Percentiles rank a stretch among this genome's conserved stretches.
phyloP scores from a whole-genome alignment of 2,329 filamentous ascomycete genomes.

The Albifimbria verrucaria region DNA sequence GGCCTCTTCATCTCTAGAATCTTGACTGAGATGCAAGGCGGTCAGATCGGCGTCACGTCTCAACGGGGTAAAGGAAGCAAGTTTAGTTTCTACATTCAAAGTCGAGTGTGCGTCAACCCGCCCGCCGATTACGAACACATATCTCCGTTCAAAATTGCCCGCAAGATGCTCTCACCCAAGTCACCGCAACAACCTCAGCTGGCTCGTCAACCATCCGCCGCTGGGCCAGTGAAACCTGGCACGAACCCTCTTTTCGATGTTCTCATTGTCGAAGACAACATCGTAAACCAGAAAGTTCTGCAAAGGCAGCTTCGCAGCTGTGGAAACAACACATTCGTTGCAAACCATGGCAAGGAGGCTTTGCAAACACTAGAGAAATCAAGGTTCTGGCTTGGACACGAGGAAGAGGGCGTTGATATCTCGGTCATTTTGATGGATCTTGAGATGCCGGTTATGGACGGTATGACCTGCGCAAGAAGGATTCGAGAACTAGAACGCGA shows the following conservation, averaged over 20 bases:
- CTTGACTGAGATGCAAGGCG: slow-evolving; percentile 72
- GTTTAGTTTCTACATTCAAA: slow-evolving; percentile 74
- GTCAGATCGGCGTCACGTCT: slow-evolving; percentile 71
- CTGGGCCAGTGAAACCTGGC: slow-evolving; percentile 9
- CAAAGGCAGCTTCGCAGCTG: slow-evolving; percentile 58
- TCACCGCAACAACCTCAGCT: slow-evolving; percentile 14
- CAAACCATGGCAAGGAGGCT: slow-evolving; percentile 63
- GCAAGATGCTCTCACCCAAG: slow-evolving; percentile 21
- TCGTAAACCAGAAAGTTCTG: slow-evolving; percentile 64
- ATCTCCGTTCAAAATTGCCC: slow-evolving; percentile 30
- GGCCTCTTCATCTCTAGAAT: slow-evolving; percentile 75
- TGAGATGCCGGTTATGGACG: slow-evolving; percentile 83
- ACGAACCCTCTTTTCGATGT: slow-evolving; percentile 44
- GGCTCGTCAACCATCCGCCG: slow-evolving; percentile 10
- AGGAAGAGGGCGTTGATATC: slow-evolving; percentile 48
- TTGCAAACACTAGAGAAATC: slow-evolving; percentile 55
- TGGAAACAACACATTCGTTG: slow-evolving; percentile 59
- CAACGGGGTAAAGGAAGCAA: slow-evolving; percentile 66
- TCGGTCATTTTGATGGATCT: slow-evolving; percentile 76
- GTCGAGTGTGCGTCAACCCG: slow-evolving; percentile 50
- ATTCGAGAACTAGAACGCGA: slow-evolving; percentile 66
- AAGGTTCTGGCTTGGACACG: slow-evolving; percentile 51
- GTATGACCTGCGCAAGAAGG: slow-evolving; percentile 66
- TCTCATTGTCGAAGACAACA: slow-evolving; percentile 65
- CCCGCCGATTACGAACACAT: slow-evolving; percentile 33